Percentiles rank a stretch among this genome's conserved stretches.
These are phyloP conservation scores for Ceratocystis eucalypticola DNA, from an alignment of 2,329 filamentous ascomycete genomes.

Conservation along the genomic window DNA sequence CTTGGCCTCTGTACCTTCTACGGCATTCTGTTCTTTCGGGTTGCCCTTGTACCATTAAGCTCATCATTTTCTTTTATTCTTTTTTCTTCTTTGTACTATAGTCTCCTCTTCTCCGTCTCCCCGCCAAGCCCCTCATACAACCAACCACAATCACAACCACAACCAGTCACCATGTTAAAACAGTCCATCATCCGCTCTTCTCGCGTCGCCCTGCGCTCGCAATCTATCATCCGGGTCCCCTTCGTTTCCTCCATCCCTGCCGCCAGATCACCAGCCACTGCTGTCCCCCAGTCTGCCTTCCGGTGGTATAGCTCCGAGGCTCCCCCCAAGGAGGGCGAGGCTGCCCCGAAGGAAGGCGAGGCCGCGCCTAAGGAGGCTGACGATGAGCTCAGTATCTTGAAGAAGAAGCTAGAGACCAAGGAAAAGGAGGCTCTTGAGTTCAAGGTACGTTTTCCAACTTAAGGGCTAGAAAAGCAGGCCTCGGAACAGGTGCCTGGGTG, in stretches of 20 bases:
- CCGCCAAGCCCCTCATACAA: neutral
- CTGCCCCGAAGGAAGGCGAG: slow-evolving; percentile 23
- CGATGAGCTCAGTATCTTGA: slow-evolving; percentile 32
- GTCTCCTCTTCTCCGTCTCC: neutral
- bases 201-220: slow-evolving; percentile 14
- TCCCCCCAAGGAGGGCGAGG: slow-evolving; percentile 22
- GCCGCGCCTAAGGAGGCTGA: slow-evolving; percentile 24
- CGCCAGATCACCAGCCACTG: neutral
- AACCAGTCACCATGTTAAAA: slow-evolving; percentile 13
- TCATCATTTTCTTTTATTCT: neutral
- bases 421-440: slow-evolving; percentile 51
- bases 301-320: slow-evolving; percentile 20
- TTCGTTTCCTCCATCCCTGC: neutral
- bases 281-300: neutral
- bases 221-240: slow-evolving; percentile 11
- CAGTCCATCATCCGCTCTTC: slow-evolving; percentile 14
- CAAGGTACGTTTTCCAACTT: slow-evolving; percentile 49
- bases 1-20: neutral
- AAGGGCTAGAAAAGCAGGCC: neutral
- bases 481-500: neutral
- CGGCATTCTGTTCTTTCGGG: neutral
- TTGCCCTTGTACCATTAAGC: neutral
- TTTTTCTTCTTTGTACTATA: neutral
- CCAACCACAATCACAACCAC: neutral
- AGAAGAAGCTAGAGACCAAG: slow-evolving; percentile 41